A percentile compares a stretch with the other conserved stretches of the same genome.
phyloP scores from a whole-genome alignment of 1,284 basidiomycete genomes.

The Ganoderma boninense region DNA sequence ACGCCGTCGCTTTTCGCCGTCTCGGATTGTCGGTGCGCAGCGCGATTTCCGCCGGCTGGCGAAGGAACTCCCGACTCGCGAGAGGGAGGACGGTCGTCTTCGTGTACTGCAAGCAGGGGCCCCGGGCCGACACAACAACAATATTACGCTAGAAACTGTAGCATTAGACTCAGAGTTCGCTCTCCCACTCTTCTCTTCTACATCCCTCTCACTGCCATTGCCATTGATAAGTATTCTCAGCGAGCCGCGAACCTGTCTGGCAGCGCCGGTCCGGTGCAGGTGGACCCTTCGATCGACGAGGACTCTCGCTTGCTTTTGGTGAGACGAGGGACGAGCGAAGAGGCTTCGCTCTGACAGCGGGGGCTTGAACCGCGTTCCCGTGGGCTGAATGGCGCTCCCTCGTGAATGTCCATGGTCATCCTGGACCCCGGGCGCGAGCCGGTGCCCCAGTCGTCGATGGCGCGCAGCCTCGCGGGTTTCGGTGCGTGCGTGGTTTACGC shows the following conservation, averaged over 20 bases:
- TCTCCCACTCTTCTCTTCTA: neutral
- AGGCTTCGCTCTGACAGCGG: neutral
- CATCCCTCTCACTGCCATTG: neutral
- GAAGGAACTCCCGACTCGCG: too few species aligned
- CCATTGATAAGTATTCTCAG: too few species aligned
- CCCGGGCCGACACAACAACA: neutral
- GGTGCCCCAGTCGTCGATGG: neutral
- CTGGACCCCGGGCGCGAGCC: too few species aligned
- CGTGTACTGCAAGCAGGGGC: neutral
- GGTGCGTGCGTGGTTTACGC: neutral
- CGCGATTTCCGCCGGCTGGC: neutral
- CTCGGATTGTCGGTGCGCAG: neutral
- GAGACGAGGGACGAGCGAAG: neutral
- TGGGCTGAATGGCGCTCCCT: neutral
- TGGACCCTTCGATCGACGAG: neutral
- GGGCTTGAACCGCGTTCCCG: neutral
- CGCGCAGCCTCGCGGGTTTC: neutral
- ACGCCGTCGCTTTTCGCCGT: neutral
- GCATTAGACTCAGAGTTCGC: conserved; percentile 3
- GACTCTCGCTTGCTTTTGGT: neutral
- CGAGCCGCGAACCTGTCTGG: neutral
- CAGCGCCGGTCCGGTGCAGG: neutral
- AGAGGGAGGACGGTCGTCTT: neutral
- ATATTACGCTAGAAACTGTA: conserved; percentile 1
- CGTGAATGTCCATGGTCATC: too few species aligned